These are phyloP conservation scores for Citrullus colocynthis DNA, from an alignment of 306 rosid species.

Conservation along the genomic window DNA sequence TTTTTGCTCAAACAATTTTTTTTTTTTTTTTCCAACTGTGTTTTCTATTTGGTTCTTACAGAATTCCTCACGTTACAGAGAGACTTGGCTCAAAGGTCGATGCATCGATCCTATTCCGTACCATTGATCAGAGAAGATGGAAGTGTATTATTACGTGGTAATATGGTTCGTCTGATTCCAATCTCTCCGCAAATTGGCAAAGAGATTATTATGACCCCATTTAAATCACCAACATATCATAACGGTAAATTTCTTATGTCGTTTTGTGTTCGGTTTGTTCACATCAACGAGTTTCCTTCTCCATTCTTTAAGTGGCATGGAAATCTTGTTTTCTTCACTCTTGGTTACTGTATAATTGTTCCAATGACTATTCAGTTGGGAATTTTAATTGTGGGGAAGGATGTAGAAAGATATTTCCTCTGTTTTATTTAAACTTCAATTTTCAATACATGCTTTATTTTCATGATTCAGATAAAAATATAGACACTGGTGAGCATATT, in stretches of 20 bases:
- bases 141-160: conserved; percentile 13
- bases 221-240: conserved; percentile 12
- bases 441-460: conserved; percentile 16
- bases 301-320: neutral
- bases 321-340: neutral
- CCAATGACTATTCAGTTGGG: neutral
- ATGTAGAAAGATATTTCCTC: neutral
- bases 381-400: neutral
- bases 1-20: neutral
- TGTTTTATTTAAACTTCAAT: neutral
- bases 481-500: conserved; percentile 54
- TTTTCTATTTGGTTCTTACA: conserved; percentile 5
- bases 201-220: conserved; percentile 7
- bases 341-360: neutral
- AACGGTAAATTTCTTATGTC: conserved; percentile 12
- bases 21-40: conserved; percentile 3
- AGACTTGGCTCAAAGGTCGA: conserved; percentile 22
- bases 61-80: conserved; percentile 26
- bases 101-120: conserved; percentile 37
- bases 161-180: conserved; percentile 25
- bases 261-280: neutral
- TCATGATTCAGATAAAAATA: conserved; percentile 49
- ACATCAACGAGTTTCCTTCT: neutral
- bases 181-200: conserved; percentile 24
- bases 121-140: conserved; percentile 32